Evolutionary conservation across 441 rosid species (phyloP), one percentile per base, ranked within the genome.

Genomic region (Cnidoscolus chayamansa): DNA sequence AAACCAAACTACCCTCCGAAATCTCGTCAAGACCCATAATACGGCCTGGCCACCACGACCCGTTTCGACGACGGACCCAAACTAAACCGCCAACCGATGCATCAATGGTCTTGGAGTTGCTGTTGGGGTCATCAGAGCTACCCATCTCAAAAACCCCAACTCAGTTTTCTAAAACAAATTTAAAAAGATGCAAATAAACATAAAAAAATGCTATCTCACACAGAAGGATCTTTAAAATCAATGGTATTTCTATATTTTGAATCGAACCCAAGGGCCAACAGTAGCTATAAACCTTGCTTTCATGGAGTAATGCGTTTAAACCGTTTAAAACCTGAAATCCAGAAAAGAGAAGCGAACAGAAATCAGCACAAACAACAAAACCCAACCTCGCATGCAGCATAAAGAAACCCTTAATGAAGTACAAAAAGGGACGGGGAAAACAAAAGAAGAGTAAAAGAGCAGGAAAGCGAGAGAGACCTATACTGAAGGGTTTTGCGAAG

Each of bases 41-140:
- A 83, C 88, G 91, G 61, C 97, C 99, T 0, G 98, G 99, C 99
- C 99, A 96, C 99, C 99, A 96, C n/a, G 99, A 91, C 49, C 98
- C 98, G 76, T 96, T 96, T 75, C 98, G 83, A 60, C 97, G 88
- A 19, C 97, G 90, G 65, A 96, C 98, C 99, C 99, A 96, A 30
- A 96, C 99, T 82, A 96, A 82, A 70, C 92, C 86, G n/a, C 99
- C 99, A 45, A 93, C 94, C 9, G 97, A 86, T 12, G 87, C 85
- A 81, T 96, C 91, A 80, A 93, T 87, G 76, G 80, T 87, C 81
- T 81, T 84, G 17, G 61, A 51, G 69, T 56, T 73, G 73, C 75
- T 68, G 80, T 79, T 81, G 77, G 77, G 84, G 84, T 85, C 97
- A 75, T 82, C 92, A 71, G 89, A 85, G 80, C 90, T 80, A 80